Evolutionary conservation across 805 yeast species (phyloP), one percentile per base, ranked within the genome.

Genomic region (Grigorovia yakushimaensis): DNA sequence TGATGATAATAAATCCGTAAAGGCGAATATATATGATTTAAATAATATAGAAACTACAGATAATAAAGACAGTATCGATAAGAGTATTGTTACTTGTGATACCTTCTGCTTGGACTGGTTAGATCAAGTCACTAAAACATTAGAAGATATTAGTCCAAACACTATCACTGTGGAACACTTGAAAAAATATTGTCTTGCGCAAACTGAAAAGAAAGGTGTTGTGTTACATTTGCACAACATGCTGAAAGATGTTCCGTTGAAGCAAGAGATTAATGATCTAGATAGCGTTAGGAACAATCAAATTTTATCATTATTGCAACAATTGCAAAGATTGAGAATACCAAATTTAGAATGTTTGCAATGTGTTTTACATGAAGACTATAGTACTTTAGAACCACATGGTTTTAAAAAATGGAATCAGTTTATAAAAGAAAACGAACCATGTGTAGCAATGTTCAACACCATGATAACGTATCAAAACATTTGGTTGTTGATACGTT

Each of bases 371-470:
- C 22, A 23, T 7, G 52, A 50, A 10, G 41, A 46, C 17, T 45
- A 40, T 20, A 45, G 43, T 17, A 11, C 27, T 7, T 48, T 44
- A 7, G 48, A 46, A 24, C 62, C 63, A 0, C 46, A 37, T 44
- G 62, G 62, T 4, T 59, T 57, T 41, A 58, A 56, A 27, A 56
- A 58, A 39, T 64, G 68, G 67, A 54, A 51, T 46, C 49, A 51
- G 17, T 60, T 54, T 41, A 39, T 62, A 9, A 56, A 53, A 10
- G 50, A 52, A 10, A 61, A 59, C 41, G 65, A 62, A 20, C 66
- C 68, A 0, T 45, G 54, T 0, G 56, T 53, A 48, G 42, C 52
- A 2, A 51, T 51, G 44, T 55, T 56, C 44, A 36, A 22, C 13
- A 38, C 47, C 3, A 47, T 54, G 44, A 35, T 60, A 15, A 49